Evolutionary conservation across 108 stramenopile species (phyloP).

Genomic region (Cyclotella choctawhatcheeana): DNA sequence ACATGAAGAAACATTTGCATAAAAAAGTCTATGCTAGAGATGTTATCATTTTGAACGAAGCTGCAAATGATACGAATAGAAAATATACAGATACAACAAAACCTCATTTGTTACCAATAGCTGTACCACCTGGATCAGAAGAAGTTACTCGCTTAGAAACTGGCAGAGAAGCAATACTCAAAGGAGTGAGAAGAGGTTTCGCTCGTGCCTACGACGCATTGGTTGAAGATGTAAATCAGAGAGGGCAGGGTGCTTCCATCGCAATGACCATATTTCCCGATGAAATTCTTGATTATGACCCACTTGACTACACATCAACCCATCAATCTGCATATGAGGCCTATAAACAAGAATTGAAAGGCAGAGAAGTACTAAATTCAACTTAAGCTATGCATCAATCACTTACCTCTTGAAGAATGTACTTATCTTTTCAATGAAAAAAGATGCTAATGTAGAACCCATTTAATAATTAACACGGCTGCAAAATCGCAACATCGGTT

Average conservation of each 20-base stretch:
- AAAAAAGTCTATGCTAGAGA: conserved; percentile 87
- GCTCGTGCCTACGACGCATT: conserved; percentile 91
- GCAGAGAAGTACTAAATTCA: neutral
- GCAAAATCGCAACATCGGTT: too few species aligned
- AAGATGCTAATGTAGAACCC: too few species aligned
- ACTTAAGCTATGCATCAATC: neutral
- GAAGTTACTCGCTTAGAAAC: conserved; percentile 87
- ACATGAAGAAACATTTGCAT: conserved; percentile 74
- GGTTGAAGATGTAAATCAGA: conserved; percentile 78
- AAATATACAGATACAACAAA: conserved; percentile 52
- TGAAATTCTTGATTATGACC: conserved; percentile 86
- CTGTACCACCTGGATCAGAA: conserved; percentile 80
- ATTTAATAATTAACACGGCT: too few species aligned
- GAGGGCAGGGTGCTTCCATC: conserved; percentile 68
- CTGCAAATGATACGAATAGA: conserved; percentile 55
- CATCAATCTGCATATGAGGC: conserved; percentile 59
- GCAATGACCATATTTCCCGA: conserved; percentile 81
- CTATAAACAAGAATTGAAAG: conserved; percentile 25
- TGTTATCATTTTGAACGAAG: conserved; percentile 80
- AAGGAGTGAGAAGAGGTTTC: conserved; percentile 88
- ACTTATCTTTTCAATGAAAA: neutral
- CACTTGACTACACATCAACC: conserved; percentile 40
- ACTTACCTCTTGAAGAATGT: neutral
- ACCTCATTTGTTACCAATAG: conserved; percentile 80
- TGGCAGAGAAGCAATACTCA: conserved; percentile 80